Percentiles rank a stretch among this genome's conserved stretches.
Evolutionary conservation across 495 filamentous ascomycete genomes (phyloP).

Genomic region (Rostrohypoxylon terebratum): DNA sequence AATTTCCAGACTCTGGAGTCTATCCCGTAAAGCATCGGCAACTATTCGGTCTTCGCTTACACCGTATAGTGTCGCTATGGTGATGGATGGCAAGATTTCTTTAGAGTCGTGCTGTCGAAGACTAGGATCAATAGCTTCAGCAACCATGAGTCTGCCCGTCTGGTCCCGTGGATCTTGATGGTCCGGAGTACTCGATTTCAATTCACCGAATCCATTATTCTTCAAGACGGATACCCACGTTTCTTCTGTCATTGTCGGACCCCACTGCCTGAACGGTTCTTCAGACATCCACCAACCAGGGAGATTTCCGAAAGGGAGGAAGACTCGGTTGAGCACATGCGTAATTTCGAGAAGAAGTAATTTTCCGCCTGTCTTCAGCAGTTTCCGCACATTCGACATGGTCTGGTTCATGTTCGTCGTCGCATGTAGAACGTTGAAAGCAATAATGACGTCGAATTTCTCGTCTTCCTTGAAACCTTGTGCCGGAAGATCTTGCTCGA

Average conservation of each 20-base stretch:
- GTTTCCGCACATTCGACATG: slow-evolving; percentile 58
- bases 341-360: slow-evolving; percentile 7
- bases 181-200: slow-evolving; percentile 3
- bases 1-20: not conserved
- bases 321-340: slow-evolving; percentile 8
- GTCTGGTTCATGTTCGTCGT: slow-evolving; percentile 60
- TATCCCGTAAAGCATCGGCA: not conserved
- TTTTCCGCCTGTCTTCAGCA: slow-evolving; percentile 43
- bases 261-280: slow-evolving; percentile 6
- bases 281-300: slow-evolving; percentile 11
- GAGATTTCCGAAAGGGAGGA: slow-evolving; percentile 6
- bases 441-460: slow-evolving; percentile 64
- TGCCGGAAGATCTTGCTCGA: slow-evolving; percentile 55
- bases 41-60: slow-evolving; percentile 4
- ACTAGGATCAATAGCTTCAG: not conserved
- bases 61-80: slow-evolving; percentile 1
- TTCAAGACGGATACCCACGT: slow-evolving; percentile 8
- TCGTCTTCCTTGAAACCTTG: slow-evolving; percentile 61
- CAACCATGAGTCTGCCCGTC: not conserved
- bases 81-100: not conserved
- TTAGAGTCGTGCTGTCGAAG: not conserved
- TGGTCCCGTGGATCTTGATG: slow-evolving; percentile 6
- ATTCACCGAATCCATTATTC: not conserved
- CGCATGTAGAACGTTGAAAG: slow-evolving; percentile 65
- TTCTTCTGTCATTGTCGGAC: slow-evolving; percentile 3